Base-by-base conservation (phyloP, 495 filamentous ascomycete species). In the Parachaetomium inaequale region DNA sequence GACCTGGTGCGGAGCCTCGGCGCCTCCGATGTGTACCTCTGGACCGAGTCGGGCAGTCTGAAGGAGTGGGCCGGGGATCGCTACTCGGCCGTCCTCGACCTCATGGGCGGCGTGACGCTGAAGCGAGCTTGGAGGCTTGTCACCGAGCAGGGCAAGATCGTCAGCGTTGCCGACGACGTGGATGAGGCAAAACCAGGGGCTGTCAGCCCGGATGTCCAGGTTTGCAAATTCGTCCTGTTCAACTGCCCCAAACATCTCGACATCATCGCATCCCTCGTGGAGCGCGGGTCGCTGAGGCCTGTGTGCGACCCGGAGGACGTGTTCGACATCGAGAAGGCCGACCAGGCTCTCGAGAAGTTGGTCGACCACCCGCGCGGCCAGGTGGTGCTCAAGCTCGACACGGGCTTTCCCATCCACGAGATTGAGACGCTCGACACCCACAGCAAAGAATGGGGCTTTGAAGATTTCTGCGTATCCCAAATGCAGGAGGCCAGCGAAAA, bases 71-170 rank as follows among this genome's bases (percentile, higher is more conserved):
- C 31, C 17, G 65, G 62, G 31, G 70, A 71, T 55, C 38, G 14
- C 2, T 79, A 82, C 31, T 79, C 83, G 65, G 52, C 84, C 2
- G 77, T 84, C n/a, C 59, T 85, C 61, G 83, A 86, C 66, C 77
- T 73, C 59, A 64, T 82, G 55, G 83, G 83, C 14, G 68, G 75
- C 40, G 63, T 72, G 66, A 69, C 76, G 10, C 68, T 84, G 21
- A 64, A 67, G 34, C 75, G 76, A 66, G 75, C 76, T 1, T 85
- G 82, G 82, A 77, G 65, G 63, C 59, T 66, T 55, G 76, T 79
- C 0, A 75, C 68, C 58, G 72, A 77, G 82, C 80, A 4, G n/a
- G n/a, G n/a, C n/a, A 65, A 63, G 26, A 49, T 85, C 45, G 57
- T 85, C 34, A 81, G 80, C 68, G 79, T 85, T 38, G 67, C 66